Evolutionary conservation across 139 green algal genomes (phyloP).

Genomic region (Spirogloea muscicola): DNA sequence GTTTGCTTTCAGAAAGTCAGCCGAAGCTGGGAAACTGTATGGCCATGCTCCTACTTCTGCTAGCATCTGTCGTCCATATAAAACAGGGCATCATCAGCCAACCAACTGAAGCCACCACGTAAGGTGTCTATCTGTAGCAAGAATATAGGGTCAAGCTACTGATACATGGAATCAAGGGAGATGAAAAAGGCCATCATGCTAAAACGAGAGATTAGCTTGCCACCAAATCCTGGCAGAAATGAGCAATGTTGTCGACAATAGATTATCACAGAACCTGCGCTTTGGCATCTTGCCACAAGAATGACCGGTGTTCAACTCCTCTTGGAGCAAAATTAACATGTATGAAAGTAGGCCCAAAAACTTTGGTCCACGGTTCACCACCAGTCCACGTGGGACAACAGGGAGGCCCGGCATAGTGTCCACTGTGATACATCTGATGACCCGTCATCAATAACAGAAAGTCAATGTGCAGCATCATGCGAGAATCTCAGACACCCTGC

Average conservation of each 20-base stretch:
- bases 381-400: background rate
- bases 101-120: no score
- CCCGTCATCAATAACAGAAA: no score
- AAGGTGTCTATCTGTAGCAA: no score
- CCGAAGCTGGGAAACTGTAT: background rate
- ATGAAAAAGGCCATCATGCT: no score
- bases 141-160: no score
- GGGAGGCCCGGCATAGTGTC: background rate
- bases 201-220: background rate
- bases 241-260: no score
- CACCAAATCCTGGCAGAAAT: slow-evolving; percentile 1
- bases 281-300: slow-evolving; percentile 3
- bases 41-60: slow-evolving; percentile 3
- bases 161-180: no score
- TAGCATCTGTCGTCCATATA: background rate
- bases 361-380: background rate
- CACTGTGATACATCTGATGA: background rate
- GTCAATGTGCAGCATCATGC: no score
- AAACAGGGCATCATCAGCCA: no score
- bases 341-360: slow-evolving; percentile 9
- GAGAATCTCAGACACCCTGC: no score
- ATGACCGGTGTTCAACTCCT: background rate
- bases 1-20: background rate
- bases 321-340: background rate
- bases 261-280: no score